Conservation (phyloP, 768 basidiomycete species). For the Tulasnella sp. region DNA sequence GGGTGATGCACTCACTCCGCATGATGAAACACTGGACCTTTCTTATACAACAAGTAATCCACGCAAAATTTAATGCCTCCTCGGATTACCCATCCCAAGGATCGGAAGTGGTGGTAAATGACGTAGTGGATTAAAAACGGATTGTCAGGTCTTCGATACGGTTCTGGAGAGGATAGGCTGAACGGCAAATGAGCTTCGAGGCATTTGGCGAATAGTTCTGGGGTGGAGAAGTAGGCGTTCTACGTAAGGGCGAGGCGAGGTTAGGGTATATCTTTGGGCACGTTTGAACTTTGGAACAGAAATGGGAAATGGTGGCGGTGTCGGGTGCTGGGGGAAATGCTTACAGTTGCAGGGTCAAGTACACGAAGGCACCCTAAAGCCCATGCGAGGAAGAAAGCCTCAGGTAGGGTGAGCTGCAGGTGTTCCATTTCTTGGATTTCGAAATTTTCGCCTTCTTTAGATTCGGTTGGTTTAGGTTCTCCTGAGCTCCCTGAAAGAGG, state of each 20-base stretch:
- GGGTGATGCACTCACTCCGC: constrained; percentile 67
- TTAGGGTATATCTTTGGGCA: constrained; percentile 48
- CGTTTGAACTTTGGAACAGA: constrained; percentile 39
- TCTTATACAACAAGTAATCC: constrained; percentile 90
- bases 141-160: constrained; percentile 60
- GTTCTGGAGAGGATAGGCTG: constrained; percentile 38
- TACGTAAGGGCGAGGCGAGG: constrained; percentile 65
- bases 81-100: constrained; percentile 95
- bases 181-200: constrained; percentile 36
- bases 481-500: constrained; percentile 59
- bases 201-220: constrained; percentile 40
- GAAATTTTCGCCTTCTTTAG: constrained; percentile 41
- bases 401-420: constrained; percentile 82
- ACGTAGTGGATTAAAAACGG: constrained; percentile 89
- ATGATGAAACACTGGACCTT: constrained; percentile 91
- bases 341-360: constrained; percentile 61
- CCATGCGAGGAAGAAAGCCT: constrained; percentile 87
- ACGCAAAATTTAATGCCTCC: constrained; percentile 96
- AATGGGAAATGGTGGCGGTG: constrained; percentile 17
- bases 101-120: constrained; percentile 91
- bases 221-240: constrained; percentile 39
- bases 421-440: constrained; percentile 68
- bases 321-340: constrained; percentile 32
- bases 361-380: constrained; percentile 77
- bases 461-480: constrained; percentile 43